Base-by-base conservation (phyloP, 768 basidiomycete genomes). In the Mycena epipterygia region DNA sequence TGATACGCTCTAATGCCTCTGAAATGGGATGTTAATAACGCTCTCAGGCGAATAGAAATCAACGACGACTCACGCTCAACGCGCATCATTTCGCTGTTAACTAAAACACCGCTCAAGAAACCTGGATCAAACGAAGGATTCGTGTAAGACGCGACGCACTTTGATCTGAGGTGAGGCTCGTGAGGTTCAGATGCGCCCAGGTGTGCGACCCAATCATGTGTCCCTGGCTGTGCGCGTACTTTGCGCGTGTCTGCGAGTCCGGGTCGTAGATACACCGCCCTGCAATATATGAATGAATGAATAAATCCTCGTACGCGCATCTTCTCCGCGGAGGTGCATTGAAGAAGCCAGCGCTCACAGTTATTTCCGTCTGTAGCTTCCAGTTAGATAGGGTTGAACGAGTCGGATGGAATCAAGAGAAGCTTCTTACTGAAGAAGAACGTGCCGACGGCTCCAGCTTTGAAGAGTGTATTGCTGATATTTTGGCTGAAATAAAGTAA, bases 151-250 rank as follows among this genome's bases (percentile, higher is more conserved):
- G 9, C 16, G 9, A 71, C 82, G 66, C 27, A 85, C 84, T 82
- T 74, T 85, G 70, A 67, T 84, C 82, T 79, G 77, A 84, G 17
- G 79, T 75, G 16, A 85, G 78, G 0, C 79, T 82, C 1, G 79
- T 78, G 42, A 87, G 74, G 73, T 84, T 79, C n/a, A 53, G 62
- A 65, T 87, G 86, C 17, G 74, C 70, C 85, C 85, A 86, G 1
- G 85, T 87, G 72, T 87, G 86, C 13, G 85, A 86, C 0, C 76
- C 83, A 59, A 87, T 75, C 73, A 84, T 81, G 67, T 86, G 85
- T 8, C 85, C 85, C 14, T 81, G 73, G 53, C 75, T 72, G 65
- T 80, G 83, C 14, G 81, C 82, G 60, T 84, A 81, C 33, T 79
- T 77, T 25, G 85, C 80, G 9, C 81, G 78, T 19, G 79, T 73